phyloP scores from a whole-genome alignment of 257 asterid genomes.

The Lantana camara region DNA sequence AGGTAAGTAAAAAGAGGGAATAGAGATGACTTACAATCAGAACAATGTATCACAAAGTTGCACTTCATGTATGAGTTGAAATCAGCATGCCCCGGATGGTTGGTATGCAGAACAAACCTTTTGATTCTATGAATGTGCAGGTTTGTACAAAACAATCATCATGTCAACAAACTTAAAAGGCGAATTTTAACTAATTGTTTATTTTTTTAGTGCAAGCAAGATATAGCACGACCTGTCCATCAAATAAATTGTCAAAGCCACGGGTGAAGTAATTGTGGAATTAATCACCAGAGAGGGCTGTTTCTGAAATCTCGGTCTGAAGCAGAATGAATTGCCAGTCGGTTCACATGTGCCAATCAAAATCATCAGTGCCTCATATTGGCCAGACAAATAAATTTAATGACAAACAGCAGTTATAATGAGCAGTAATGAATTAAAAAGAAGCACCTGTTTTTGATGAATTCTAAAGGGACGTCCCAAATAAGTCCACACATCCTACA shows the following conservation, averaged over 20 bases:
- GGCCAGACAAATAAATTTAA: background rate
- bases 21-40: slow-evolving; percentile 48
- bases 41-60: slow-evolving; percentile 60
- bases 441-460: slow-evolving; percentile 74
- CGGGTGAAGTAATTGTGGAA: slow-evolving; percentile 77
- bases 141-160: too few species aligned
- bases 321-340: slow-evolving; percentile 84
- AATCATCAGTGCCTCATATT: slow-evolving; percentile 21
- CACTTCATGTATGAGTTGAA: slow-evolving; percentile 86
- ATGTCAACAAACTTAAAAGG: too few species aligned
- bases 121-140: slow-evolving; percentile 73
- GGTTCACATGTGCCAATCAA: slow-evolving; percentile 62
- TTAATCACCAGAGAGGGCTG: slow-evolving; percentile 79
- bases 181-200: too few species aligned
- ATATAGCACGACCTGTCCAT: slow-evolving; percentile 57
- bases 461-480: slow-evolving; percentile 84
- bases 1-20: background rate
- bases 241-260: slow-evolving; percentile 77
- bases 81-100: slow-evolving; percentile 91
- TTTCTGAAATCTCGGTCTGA: slow-evolving; percentile 72
- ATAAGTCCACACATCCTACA: slow-evolving; percentile 82
- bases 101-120: slow-evolving; percentile 81
- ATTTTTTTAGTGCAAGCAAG: too few species aligned
- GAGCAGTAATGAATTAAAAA: too few species aligned
- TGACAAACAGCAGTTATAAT: background rate